These are phyloP conservation scores for Tolypocladium pustulatum DNA, from an alignment of 2,329 filamentous ascomycete genomes.

Conservation along the genomic window DNA sequence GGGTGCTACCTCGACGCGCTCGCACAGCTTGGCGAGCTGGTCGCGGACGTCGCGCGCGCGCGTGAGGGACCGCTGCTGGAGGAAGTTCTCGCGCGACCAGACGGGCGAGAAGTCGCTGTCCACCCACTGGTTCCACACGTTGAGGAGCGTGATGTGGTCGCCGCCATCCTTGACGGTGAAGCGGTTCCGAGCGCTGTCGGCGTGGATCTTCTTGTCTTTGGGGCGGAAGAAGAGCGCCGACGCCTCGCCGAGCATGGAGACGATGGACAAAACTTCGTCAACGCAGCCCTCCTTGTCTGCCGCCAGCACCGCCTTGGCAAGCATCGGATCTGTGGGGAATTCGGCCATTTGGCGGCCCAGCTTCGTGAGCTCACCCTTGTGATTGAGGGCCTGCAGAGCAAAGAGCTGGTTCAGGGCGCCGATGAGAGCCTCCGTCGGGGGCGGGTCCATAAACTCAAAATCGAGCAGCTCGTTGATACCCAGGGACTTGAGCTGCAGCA, in stretches of 20 bases:
- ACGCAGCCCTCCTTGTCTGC: slow-evolving; percentile 88
- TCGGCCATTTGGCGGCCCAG: slow-evolving; percentile 91
- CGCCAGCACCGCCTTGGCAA: slow-evolving; percentile 79
- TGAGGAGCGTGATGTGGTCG: slow-evolving; percentile 79
- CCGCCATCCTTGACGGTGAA: slow-evolving; percentile 89
- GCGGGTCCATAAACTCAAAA: slow-evolving; percentile 95
- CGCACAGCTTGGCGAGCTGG: slow-evolving; percentile 83
- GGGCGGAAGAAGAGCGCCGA: slow-evolving; percentile 87
- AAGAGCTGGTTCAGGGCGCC: slow-evolving; percentile 85
- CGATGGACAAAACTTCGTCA: slow-evolving; percentile 82
- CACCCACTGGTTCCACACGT: slow-evolving; percentile 93
- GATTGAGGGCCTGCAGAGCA: slow-evolving; percentile 79
- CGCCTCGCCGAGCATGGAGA: slow-evolving; percentile 87
- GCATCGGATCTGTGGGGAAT: slow-evolving; percentile 85
- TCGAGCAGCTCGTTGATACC: slow-evolving; percentile 87
- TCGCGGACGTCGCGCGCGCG: slow-evolving; percentile 86
- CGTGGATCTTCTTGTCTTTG: slow-evolving; percentile 95
- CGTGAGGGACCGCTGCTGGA: slow-evolving; percentile 83
- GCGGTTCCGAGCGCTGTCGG: slow-evolving; percentile 77
- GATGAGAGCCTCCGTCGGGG: slow-evolving; percentile 81
- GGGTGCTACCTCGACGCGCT: slow-evolving; percentile 75
- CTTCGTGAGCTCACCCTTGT: slow-evolving; percentile 80
- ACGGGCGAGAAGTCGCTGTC: slow-evolving; percentile 81
- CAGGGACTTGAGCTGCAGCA: slow-evolving; percentile 77
- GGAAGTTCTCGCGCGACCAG: slow-evolving; percentile 87